Evolutionary conservation across 192 early-diverging fungal genomes (phyloP), one percentile per base, ranked within the genome.

Genomic region (Phycomyces blakesleeanus): DNA sequence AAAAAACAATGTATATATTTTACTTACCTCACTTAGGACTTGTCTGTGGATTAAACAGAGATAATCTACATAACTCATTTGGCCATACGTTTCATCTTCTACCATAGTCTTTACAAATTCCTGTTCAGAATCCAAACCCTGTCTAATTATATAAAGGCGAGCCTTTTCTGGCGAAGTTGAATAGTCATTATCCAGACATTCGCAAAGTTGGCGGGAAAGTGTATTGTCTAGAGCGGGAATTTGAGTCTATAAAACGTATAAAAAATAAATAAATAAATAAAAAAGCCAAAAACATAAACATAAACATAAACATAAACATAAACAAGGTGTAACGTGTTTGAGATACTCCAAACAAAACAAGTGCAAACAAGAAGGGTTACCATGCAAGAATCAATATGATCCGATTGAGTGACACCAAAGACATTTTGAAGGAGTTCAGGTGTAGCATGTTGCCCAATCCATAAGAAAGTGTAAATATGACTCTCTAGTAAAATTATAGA

Each of bases 21-120:
- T 72, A 51, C 70, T 78, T 70, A 82, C 84, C 67, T 91, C 91
- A 12, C 75, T 80, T 72, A 91, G 90, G 65, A 94, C 92, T 72
- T 87, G 89, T 67, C 89, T 81, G 75, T 98, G 97, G 59, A 98
- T 85, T 22, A 83, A 72, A 51, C 90, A 91, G 24, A 98, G 72
- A 63, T 88, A 97, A 66, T 98, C 96, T 7, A 97, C 93, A 73
- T 98, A 98, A 11, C 85, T 87, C 89, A 93, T 87, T 55, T 84
- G 83, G 51, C 91, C 93, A 51, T 87, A 84, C 65, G 90, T 92
- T 68, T 90, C 87, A 76, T 98, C 97, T 76, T 98, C 97, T 14
- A 87, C 73, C 63, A 98, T 71, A 60, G 87, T 67, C 24, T 85
- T 81, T 11, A 81, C 78, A 74, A 97, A 93, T 58, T 91, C 88